These are phyloP conservation scores for Ajuga chamaepitys DNA, from an alignment of 257 asterid genomes.

Conservation along the genomic window DNA sequence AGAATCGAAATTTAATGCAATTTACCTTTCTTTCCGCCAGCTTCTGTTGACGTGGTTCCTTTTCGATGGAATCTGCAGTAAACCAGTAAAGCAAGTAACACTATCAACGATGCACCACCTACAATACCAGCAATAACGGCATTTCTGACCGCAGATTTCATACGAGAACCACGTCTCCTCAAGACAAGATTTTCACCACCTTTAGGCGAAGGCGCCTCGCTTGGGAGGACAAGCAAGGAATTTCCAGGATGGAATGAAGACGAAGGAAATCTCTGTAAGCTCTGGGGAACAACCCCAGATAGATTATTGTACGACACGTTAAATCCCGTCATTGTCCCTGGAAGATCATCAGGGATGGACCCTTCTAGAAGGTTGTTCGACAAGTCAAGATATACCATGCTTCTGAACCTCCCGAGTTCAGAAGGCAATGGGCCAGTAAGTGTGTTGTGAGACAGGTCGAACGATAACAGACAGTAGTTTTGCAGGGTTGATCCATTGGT, in stretches of 20 bases:
- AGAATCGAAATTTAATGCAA: not conserved
- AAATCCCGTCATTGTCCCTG: slow-evolving; percentile 38
- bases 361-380: slow-evolving; percentile 66
- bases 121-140: slow-evolving; percentile 60
- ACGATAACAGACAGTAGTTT: slow-evolving; percentile 34
- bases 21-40: slow-evolving; percentile 47
- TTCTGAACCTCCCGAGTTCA: slow-evolving; percentile 39
- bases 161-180: slow-evolving; percentile 32
- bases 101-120: slow-evolving; percentile 35
- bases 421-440: slow-evolving; percentile 51
- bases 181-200: slow-evolving; percentile 23
- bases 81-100: slow-evolving; percentile 31
- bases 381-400: slow-evolving; percentile 49
- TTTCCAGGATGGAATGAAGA: slow-evolving; percentile 87
- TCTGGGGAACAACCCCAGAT: slow-evolving; percentile 67
- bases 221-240: slow-evolving; percentile 43
- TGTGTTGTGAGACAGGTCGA: slow-evolving; percentile 63
- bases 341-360: slow-evolving; percentile 51
- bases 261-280: slow-evolving; percentile 60
- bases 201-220: slow-evolving; percentile 23
- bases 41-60: slow-evolving; percentile 19
- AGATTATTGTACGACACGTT: slow-evolving; percentile 70
- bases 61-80: slow-evolving; percentile 38
- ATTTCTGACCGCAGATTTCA: slow-evolving; percentile 32
- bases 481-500: slow-evolving; percentile 16